Evolutionary conservation across 768 basidiomycete species (phyloP), one percentile per base, ranked within the genome.

Genomic region (Hygrophoropsis aurantiaca): DNA sequence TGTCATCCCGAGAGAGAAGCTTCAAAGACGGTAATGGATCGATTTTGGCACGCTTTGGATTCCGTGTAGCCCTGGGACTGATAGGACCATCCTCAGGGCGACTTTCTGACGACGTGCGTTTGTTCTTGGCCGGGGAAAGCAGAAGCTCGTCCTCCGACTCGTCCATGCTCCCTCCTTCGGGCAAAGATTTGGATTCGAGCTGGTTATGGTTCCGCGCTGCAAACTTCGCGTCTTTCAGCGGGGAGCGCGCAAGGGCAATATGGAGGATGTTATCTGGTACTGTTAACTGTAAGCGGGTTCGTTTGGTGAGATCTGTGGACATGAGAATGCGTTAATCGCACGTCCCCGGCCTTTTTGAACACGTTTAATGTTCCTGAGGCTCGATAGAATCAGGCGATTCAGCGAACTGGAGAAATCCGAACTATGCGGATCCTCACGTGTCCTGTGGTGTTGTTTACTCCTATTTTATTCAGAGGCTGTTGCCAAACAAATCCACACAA

Each of bases 221-320:
- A 43, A 56, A 71, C 40, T 72, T 70, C 41, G 80, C 80, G 56
- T 71, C 67, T 59, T 82, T 81, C 65, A 81, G 66, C 2, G 80
- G 79, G 18, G 79, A 81, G 23, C 67, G 62, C 26, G 71, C 50
- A 39, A 65, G 69, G 24, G 78, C 65, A 39, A 79, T 57, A 34
- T 64, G 67, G 19, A 80, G 62, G n/a, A 78, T 63, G 19, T 67
- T 59, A 60, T 81, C 72, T 21, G 77, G 67, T 21, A 79, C 60
- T 23, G 69, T 66, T 52, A 77, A 64, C 57, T 80, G 79, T 38
- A 80, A 83, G 56, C 81, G 72, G 15, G 78, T 81, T 42, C 66
- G 58, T 51, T 53, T 65, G 23, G 25, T n/a, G n/a, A 13, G 8
- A 11, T 39, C 48, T 23, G 26, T 50, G 20, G 36, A 38, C 36